phyloP scores from a whole-genome alignment of 805 yeast species.

The Monosporozyma unispora region DNA sequence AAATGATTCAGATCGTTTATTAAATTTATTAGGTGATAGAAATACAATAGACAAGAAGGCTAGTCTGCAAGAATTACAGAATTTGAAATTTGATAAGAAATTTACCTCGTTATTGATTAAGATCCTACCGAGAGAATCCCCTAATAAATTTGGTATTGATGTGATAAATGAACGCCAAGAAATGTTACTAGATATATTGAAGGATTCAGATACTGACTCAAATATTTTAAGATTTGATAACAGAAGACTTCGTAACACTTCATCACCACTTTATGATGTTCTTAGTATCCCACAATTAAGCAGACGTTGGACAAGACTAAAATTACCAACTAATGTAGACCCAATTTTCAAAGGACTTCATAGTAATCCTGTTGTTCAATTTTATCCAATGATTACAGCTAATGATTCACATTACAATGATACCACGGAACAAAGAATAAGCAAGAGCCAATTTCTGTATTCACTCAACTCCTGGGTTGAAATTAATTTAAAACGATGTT shows the following conservation, averaged over 20 bases:
- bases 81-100: conserved; percentile 8
- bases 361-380: conserved; percentile 3
- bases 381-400: conserved; percentile 6
- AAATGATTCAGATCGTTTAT: conserved; percentile 11
- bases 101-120: conserved; percentile 8
- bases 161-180: conserved; percentile 3
- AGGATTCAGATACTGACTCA: conserved; percentile 5
- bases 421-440: neutral
- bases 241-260: conserved; percentile 4
- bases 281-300: conserved; percentile 12
- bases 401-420: conserved; percentile 1
- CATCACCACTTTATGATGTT: conserved; percentile 9
- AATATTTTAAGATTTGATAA: conserved; percentile 1
- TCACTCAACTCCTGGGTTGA: conserved; percentile 12
- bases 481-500: conserved; percentile 12
- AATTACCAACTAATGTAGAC: conserved; percentile 14
- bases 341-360: neutral
- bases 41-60: conserved; percentile 3
- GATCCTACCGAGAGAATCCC: conserved; percentile 9
- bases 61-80: conserved; percentile 16
- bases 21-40: neutral
- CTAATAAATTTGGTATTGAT: conserved; percentile 5
- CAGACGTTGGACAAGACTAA: conserved; percentile 12
- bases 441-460: conserved; percentile 1
- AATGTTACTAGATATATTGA: conserved; percentile 3